phyloP scores from a whole-genome alignment of 371 early-diverging fungal genomes.

The Mortierella sp. region DNA sequence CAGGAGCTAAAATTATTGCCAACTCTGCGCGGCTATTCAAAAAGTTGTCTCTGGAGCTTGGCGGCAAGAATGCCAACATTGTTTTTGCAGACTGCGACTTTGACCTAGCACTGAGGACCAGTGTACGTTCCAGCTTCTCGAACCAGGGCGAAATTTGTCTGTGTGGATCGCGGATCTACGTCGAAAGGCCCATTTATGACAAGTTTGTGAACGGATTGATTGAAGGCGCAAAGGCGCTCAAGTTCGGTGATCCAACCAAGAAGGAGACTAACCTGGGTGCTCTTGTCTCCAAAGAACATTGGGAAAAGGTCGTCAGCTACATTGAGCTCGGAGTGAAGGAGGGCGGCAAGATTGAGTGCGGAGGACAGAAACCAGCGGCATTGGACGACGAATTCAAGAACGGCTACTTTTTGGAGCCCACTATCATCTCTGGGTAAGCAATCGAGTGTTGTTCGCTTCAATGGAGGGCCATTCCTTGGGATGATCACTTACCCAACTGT shows the following conservation, averaged over 20 bases:
- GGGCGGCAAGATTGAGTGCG: conserved; percentile 72
- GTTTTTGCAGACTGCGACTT: conserved; percentile 80
- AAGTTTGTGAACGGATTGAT: conserved; percentile 64
- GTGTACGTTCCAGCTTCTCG: conserved; percentile 66
- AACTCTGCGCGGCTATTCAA: conserved; percentile 67
- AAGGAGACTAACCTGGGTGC: conserved; percentile 69
- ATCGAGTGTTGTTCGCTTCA: no score
- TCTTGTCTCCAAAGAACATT: conserved; percentile 68
- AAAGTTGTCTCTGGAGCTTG: conserved; percentile 77
- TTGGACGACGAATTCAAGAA: conserved; percentile 29
- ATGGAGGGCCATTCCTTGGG: neutral
- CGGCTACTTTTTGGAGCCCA: conserved; percentile 79
- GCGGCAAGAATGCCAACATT: conserved; percentile 83
- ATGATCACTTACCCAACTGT: no score
- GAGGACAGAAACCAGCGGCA: conserved; percentile 46
- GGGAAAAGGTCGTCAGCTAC: conserved; percentile 76
- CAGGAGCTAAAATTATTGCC: conserved; percentile 66
- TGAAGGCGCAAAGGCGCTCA: conserved; percentile 54
- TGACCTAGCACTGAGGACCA: conserved; percentile 64
- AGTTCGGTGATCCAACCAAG: conserved; percentile 73
- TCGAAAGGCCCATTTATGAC: conserved; percentile 69
- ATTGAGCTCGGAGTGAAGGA: conserved; percentile 71
- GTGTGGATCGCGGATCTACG: conserved; percentile 76
- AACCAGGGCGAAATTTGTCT: conserved; percentile 82
- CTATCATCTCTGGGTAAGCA: conserved; percentile 67